Evolutionary conservation across 352 stramenopile genomes (phyloP), one percentile per base, ranked within the genome.

Genomic region (Globisporangium heterothallicum): DNA sequence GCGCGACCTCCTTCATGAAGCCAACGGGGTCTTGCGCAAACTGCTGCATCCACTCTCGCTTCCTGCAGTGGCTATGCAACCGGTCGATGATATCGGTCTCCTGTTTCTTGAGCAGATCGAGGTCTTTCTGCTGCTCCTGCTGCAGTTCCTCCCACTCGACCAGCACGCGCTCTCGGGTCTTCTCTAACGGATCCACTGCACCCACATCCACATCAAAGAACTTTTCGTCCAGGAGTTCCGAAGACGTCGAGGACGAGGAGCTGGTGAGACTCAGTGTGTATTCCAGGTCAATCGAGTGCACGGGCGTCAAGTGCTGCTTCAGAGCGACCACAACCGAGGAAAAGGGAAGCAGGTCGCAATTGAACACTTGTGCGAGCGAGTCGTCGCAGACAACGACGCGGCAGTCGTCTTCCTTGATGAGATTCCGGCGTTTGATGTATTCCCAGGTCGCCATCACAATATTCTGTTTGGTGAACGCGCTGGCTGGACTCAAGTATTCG

Each of bases 341-440:
- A 52, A 90, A 90, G 10, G 79, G 74, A 51, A 90, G 61, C 25
- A 70, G 74, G 18, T 86, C 74, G 53, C 79, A 90, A 24, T 83
- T 72, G 48, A 90, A 72, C 21, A 90, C 51, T 53, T 74, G 63
- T 5, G 45, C 34, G 42, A 90, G 63, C 46, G 63, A 70, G 0
- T 68, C 58, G 36, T 90, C 79, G 46, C 77, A 88, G 14, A 79
- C 51, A 29, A 85, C 73, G 25, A 90, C 73, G 19, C 79, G 74
- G 46, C 76, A 90, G 62, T 90, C 79, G 52, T 90, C 79, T n/a
- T 78, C 70, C 51, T 91, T 88, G 64, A 91, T 88, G 26, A 88
- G 66, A 45, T 88, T 83, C 25, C 59, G 62, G 41, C 66, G 59
- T 54, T 91, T 88, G 59, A 88, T 84, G 63, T 88, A 91, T 56